Percentiles rank a stretch among this genome's conserved stretches.
These are phyloP conservation scores for Phytophthora tubulina DNA, from an alignment of 352 stramenopile species.

Conservation along the genomic window DNA sequence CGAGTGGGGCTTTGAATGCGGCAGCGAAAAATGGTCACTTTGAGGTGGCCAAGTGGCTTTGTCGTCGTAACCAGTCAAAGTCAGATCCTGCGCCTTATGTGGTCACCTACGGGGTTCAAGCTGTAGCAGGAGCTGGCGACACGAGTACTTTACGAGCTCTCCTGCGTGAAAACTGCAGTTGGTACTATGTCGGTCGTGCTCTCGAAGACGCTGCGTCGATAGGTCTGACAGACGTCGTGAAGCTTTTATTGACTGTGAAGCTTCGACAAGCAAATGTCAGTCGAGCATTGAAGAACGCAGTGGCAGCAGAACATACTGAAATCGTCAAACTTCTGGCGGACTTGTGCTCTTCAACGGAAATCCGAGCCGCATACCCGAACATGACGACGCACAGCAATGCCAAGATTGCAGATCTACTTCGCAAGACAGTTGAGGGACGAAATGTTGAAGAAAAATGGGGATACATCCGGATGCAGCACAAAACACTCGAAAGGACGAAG, in stretches of 20 bases:
- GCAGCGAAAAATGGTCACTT: slow-evolving; percentile 33
- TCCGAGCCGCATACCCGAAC: slow-evolving; percentile 13
- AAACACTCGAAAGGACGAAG: slow-evolving; percentile 30
- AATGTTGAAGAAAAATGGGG: slow-evolving; percentile 36
- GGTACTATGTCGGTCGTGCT: slow-evolving; percentile 25
- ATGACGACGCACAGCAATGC: neutral
- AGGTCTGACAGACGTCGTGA: slow-evolving; percentile 22
- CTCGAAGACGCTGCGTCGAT: slow-evolving; percentile 25
- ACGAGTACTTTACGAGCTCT: slow-evolving; percentile 19
- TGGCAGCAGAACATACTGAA: slow-evolving; percentile 12
- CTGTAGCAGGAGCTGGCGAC: slow-evolving; percentile 15
- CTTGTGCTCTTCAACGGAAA: slow-evolving; percentile 24
- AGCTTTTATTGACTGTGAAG: slow-evolving; percentile 28
- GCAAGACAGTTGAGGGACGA: slow-evolving; percentile 20
- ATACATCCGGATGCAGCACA: slow-evolving; percentile 31
- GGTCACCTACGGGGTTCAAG: slow-evolving; percentile 31
- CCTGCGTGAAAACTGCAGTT: slow-evolving; percentile 31
- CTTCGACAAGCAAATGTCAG: slow-evolving; percentile 29
- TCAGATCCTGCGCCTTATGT: slow-evolving; percentile 13
- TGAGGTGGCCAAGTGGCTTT: slow-evolving; percentile 36
- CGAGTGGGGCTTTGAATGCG: slow-evolving; percentile 32
- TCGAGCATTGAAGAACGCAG: slow-evolving; percentile 28
- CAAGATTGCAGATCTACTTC: slow-evolving; percentile 20
- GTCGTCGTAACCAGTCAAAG: slow-evolving; percentile 17
- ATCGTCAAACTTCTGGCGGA: slow-evolving; percentile 23